Evolutionary conservation across 1,139 yeast genomes (phyloP).

Genomic region (Blastobotrys aristatus): DNA sequence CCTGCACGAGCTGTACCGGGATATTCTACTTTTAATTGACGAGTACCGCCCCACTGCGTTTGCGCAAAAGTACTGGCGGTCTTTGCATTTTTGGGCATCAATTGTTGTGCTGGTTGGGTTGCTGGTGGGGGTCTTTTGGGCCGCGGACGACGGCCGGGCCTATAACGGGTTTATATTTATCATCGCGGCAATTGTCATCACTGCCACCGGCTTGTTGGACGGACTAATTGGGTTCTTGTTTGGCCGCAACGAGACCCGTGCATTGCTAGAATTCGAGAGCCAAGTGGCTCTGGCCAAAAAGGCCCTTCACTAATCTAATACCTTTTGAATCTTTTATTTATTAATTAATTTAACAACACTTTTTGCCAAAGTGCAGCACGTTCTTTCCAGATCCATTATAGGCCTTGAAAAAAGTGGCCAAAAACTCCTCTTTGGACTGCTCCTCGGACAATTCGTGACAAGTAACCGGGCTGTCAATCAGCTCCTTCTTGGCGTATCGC

Average conservation of each 20-base stretch:
- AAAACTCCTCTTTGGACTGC: conserved; percentile 40
- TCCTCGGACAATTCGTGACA: background rate
- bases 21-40: conserved; percentile 50
- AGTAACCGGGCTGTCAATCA: background rate
- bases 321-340: too few relatives aligned
- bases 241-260: conserved; percentile 73
- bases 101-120: conserved; percentile 47
- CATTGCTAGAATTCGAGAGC: conserved; percentile 55
- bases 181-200: conserved; percentile 41
- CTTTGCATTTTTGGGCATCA: conserved; percentile 58
- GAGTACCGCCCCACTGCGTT: conserved; percentile 52
- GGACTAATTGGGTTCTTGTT: conserved; percentile 77
- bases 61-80: conserved; percentile 62
- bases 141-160: conserved; percentile 41
- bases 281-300: conserved; percentile 32
- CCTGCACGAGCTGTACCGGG: conserved; percentile 43
- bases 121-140: conserved; percentile 57
- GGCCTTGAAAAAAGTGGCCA: background rate
- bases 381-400: background rate
- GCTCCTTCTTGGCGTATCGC: background rate
- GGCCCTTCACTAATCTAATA: background rate
- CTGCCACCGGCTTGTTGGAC: conserved; percentile 64
- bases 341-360: too few relatives aligned
- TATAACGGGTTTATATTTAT: conserved; percentile 60
- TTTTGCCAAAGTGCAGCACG: too few relatives aligned